Base-by-base conservation (phyloP, 805 yeast genomes). In the Wickerhamomyces alni region DNA sequence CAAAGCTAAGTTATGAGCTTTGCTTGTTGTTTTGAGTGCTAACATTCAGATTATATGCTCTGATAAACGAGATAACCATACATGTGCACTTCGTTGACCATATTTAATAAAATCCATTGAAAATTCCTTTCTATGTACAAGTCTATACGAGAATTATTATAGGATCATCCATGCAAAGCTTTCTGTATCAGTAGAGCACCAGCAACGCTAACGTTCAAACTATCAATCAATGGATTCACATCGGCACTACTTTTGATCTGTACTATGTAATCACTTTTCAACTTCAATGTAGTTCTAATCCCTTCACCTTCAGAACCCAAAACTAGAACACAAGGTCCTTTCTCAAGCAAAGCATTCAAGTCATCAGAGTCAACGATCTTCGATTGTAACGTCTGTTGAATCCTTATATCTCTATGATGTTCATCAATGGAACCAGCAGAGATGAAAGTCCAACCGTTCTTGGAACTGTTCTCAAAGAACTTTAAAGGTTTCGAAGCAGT, bases 281-380 rank as follows among this genome's bases (percentile, higher is more conserved):
- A 62, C 44, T 75, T 65, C 48, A 88, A 52, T 34, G 77, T 73
- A 8, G 81, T 81, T 38, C 96, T 68, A 19, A 88, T 76, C 28
- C 97, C 97, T 6, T 67, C 68, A 9, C 94, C 94, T 61, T 88
- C 97, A 36, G 87, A 82, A 11, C 96, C 97, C 36, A 89, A 65
- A 1, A 87, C 83, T 37, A 88, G 61, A 45, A 89, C 52, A 28
- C 77, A 71, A 0, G 96, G 96, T 2, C 70, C 57, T 10, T 64
- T 51, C 3, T 61, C 57, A 28, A 77, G 54, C 28, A 80, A 49
- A 0, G 58, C 60, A 1, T 62, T 51, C 37, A 87, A 59, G 19
- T 74, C 75, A 3, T 59, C 60, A 12, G 65, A 44, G 9, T 62
- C 69, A 15, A 77, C 44, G 21, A 45, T 52, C 46, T 68, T 67